Percentiles rank a stretch among this genome's conserved stretches.
Evolutionary conservation across 345 rosid genomes (phyloP).

Genomic region (Lepidium africanum): DNA sequence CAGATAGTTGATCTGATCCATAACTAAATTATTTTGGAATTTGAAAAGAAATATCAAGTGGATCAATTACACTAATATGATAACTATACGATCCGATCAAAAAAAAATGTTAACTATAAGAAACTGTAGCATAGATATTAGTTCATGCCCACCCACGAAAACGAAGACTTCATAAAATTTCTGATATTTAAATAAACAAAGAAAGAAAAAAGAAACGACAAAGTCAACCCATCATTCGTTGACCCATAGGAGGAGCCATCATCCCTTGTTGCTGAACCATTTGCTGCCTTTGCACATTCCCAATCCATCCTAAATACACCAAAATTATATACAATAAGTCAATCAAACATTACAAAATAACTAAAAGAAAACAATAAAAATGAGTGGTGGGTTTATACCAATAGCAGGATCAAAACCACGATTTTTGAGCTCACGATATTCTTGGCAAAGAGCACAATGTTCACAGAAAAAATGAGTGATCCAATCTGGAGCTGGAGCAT

Average conservation of each 20-base stretch:
- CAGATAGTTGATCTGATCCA: no score
- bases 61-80: no score
- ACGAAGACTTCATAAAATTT: no score
- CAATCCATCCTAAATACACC: slow-evolving; percentile 25
- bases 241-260: slow-evolving; percentile 27
- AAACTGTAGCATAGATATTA: no score
- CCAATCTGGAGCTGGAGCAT: slow-evolving; percentile 44
- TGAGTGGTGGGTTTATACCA: slow-evolving; percentile 18
- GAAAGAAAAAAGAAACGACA: no score
- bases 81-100: no score
- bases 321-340: not conserved
- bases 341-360: not conserved
- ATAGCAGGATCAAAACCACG: slow-evolving; percentile 43
- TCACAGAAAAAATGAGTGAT: slow-evolving; percentile 42
- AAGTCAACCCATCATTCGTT: slow-evolving; percentile 28
- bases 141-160: no score
- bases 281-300: slow-evolving; percentile 17
- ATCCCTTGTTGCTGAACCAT: slow-evolving; percentile 21
- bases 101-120: no score
- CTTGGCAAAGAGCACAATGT: slow-evolving; percentile 46
- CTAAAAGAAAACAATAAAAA: no score
- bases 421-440: slow-evolving; percentile 45
- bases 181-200: no score
- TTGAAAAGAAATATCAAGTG: no score
- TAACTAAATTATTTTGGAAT: no score